Conservation (phyloP, 352 stramenopile genomes). For the Nothophytophthora sp. region DNA sequence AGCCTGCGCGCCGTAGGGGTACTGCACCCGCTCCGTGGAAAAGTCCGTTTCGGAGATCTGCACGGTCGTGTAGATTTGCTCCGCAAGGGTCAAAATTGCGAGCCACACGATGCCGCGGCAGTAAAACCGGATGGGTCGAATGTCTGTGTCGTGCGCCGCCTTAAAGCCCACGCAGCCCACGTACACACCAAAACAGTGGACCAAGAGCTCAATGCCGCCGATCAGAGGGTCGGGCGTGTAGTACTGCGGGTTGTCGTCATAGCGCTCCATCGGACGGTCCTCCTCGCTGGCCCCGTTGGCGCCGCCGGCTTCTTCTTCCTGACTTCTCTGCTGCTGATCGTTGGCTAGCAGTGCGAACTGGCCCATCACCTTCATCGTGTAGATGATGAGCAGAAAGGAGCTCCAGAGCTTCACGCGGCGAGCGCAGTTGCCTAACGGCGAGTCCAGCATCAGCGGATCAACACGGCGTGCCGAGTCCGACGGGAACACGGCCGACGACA, state of each 20-base stretch:
- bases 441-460: slow-evolving; percentile 88
- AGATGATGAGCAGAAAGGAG: slow-evolving; percentile 87
- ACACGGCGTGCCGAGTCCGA: slow-evolving; percentile 79
- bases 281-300: slow-evolving; percentile 27
- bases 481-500: slow-evolving; percentile 84
- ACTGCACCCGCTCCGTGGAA: slow-evolving; percentile 65
- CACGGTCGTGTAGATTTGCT: slow-evolving; percentile 85
- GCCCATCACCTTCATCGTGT: slow-evolving; percentile 91
- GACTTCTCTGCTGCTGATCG: slow-evolving; percentile 65
- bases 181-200: slow-evolving; percentile 85
- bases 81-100: slow-evolving; percentile 66
- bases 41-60: slow-evolving; percentile 82
- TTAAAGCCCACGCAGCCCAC: slow-evolving; percentile 88
- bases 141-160: slow-evolving; percentile 84
- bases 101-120: slow-evolving; percentile 80
- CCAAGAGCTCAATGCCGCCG: slow-evolving; percentile 64
- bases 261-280: slow-evolving; percentile 45
- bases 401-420: slow-evolving; percentile 88
- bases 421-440: slow-evolving; percentile 76
- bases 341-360: slow-evolving; percentile 85
- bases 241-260: slow-evolving; percentile 79
- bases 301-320: slow-evolving; percentile 28
- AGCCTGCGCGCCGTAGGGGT: slow-evolving; percentile 69
- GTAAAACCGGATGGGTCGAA: slow-evolving; percentile 85
- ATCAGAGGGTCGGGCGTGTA: slow-evolving; percentile 79